A percentile compares a stretch with the other conserved stretches of the same genome.
Conservation (phyloP, 2,329 filamentous ascomycete genomes). For the Mycosphaerelloides madeirae region DNA sequence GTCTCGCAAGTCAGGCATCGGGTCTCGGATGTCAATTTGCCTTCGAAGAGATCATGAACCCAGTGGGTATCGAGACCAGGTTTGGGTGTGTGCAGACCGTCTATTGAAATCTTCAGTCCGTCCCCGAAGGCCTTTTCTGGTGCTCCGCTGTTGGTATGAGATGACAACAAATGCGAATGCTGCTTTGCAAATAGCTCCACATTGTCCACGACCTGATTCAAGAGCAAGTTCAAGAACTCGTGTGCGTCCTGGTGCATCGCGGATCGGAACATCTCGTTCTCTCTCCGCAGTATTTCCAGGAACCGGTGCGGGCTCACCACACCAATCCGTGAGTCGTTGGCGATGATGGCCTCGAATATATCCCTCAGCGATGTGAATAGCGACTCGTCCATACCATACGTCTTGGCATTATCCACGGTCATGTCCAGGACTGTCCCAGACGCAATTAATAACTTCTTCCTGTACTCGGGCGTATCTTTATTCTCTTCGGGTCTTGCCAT, state of each 20-base stretch:
- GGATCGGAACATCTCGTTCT: constrained; percentile 96
- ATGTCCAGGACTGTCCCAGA: constrained; percentile 83
- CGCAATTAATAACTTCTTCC: constrained; percentile 91
- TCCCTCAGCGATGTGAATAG: constrained; percentile 94
- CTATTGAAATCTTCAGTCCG: constrained; percentile 13
- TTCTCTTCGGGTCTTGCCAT: constrained; percentile 76
- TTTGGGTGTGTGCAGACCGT: constrained; percentile 17
- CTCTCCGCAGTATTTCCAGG: constrained; percentile 83
- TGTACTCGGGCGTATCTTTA: constrained; percentile 91
- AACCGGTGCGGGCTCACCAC: constrained; percentile 91
- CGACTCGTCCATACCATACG: constrained; percentile 90
- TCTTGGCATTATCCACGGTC: constrained; percentile 69
- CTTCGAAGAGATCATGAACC: constrained; percentile 97
- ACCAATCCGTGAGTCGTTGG: constrained; percentile 74
- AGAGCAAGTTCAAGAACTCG: constrained; percentile 86
- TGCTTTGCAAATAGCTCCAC: constrained; percentile 81
- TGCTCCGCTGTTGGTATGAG: constrained; percentile 23
- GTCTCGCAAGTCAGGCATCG: constrained; percentile 96
- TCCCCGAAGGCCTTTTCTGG: constrained; percentile 18
- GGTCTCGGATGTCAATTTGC: constrained; percentile 89
- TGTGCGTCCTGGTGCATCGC: constrained; percentile 98
- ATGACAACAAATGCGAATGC: constrained; percentile 40
- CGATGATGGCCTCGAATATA: constrained; percentile 86
- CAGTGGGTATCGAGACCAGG: constrained; percentile 53
- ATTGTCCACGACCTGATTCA: constrained; percentile 94